Evolutionary conservation across 805 yeast genomes (phyloP), one percentile per base, ranked within the genome.

Genomic region (Ogataea parapolymorpha): DNA sequence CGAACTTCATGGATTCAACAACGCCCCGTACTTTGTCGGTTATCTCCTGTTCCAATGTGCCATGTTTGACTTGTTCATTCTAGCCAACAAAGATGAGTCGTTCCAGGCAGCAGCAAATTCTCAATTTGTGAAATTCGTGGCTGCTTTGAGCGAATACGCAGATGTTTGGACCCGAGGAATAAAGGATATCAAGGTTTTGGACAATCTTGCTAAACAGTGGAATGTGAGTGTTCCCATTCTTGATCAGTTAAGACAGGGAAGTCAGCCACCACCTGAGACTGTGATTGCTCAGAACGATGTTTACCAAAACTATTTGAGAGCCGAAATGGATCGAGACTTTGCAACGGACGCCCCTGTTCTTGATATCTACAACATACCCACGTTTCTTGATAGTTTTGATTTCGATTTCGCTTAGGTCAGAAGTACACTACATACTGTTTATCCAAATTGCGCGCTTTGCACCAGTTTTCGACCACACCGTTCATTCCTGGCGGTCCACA

Each of bases 401-500:
- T 38, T 38, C 23, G 41, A 38, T 7, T 38, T 38, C 17, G 15
- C 32, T 6, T 35, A 22, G 13, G 17, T 36, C 48, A 41, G 16
- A 57, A 57, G 36, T 44, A 48, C 20, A 55, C 55, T 24, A 54
- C 50, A 16, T 50, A 51, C 2, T 48, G 39, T 3, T 39, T 32
- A 29, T 51, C 50, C 16, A 54, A 35, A 0, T 37, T 37, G 13
- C 39, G 29, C 12, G 27, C 36, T 10, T 27, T 24, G 15, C 45
- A 41, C 55, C 55, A 54, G 6, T 23, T 20, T 27, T 48, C 36
- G 3, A 52, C 50, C 2, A 43, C 37, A 6, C 41, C 39, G 29
- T 46, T 51, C 61, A 72, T 65, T 16, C 67, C 70, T 37, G 77
- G 77, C 32, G 78, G 78, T 9, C 78, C 78, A 55, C 78, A 72